phyloP scores from a whole-genome alignment of 2,329 filamentous ascomycete species.

The Diaporthe batatas region DNA sequence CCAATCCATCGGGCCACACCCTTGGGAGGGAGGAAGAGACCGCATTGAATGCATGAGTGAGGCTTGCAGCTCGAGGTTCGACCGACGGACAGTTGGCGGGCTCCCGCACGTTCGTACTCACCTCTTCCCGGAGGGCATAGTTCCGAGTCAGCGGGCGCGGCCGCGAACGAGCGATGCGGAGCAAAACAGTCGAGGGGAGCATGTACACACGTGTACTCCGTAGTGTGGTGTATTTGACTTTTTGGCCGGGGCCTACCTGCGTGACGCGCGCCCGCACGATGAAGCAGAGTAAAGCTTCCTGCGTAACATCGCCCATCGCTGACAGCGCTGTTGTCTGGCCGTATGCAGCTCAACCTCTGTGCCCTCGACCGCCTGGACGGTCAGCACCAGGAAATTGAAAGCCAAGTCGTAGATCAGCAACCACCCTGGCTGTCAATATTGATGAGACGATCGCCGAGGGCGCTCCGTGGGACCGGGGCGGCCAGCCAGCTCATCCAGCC shows the following conservation, averaged over 20 bases:
- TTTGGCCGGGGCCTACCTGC: neutral
- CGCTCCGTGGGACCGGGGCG: neutral
- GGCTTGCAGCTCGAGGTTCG: neutral
- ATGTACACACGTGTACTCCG: neutral
- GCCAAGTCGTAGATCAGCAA: neutral
- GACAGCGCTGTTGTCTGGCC: constrained; percentile 4
- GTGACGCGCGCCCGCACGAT: constrained; percentile 21
- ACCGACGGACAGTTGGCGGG: neutral
- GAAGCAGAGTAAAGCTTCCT: constrained; percentile 25
- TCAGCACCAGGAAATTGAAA: neutral
- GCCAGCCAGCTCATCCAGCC: neutral
- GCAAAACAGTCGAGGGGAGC: neutral
- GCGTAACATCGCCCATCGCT: neutral
- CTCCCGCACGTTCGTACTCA: neutral
- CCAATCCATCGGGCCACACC: constrained; percentile 2
- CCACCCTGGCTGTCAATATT: neutral
- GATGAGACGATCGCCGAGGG: constrained; percentile 20
- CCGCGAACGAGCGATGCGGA: neutral
- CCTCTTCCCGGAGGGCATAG: neutral
- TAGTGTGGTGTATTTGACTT: constrained; percentile 13
- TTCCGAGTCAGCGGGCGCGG: constrained; percentile 19
- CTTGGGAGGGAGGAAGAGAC: neutral
- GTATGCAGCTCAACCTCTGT: constrained; percentile 18
- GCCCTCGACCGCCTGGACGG: constrained; percentile 14
- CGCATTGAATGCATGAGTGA: constrained; percentile 1